Base-by-base conservation (phyloP, 805 yeast genomes). In the Candida xiaguanensis region DNA sequence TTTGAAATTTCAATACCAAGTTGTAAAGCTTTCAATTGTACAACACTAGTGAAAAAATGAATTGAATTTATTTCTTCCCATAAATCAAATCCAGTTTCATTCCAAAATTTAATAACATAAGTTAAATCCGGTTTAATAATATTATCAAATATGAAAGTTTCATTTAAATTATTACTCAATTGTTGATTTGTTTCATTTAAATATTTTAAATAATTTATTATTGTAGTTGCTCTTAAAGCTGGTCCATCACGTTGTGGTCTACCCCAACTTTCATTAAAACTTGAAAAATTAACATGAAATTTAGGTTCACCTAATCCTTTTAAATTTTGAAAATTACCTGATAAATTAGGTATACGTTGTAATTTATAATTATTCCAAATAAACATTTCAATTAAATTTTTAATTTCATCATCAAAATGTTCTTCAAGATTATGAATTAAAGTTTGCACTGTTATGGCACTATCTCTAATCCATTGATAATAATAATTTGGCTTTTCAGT, bases 211-310 rank as follows among this genome's bases (percentile, higher is more conserved):
- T 72, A 49, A 16, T 65, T 60, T 26, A 76, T 58, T 16, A 82
- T 70, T 1, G 95, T 74, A 40, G 82, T 72, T 8, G 80, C 72
- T 50, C 97, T 72, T 41, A 91, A 68, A 1, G 95, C 90, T 1
- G 98, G 96, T 0, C 98, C 98, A 58, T 91, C 98, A 43, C 88
- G 75, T 61, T 91, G 98, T 1, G 98, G 98, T 49, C 98, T 71
- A 2, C 98, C 98, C 98, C 98, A 91, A 25, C 66, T 57, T 2
- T 65, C 80, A 5, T 59, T 57, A 51, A 84, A 91, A 1, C 85
- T 68, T 0, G 77, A 51, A 16, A 83, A 81, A 55, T 87, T 75
- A 3, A 80, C 77, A 56, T 72, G 58, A 55, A 84, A 91, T 58
- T 91, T 91, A 6, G 98, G 97, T 57, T 91, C 98, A 2, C 97